Evolutionary conservation across 805 yeast species (phyloP).

Genomic region (Sugiyamaella marilandica): DNA sequence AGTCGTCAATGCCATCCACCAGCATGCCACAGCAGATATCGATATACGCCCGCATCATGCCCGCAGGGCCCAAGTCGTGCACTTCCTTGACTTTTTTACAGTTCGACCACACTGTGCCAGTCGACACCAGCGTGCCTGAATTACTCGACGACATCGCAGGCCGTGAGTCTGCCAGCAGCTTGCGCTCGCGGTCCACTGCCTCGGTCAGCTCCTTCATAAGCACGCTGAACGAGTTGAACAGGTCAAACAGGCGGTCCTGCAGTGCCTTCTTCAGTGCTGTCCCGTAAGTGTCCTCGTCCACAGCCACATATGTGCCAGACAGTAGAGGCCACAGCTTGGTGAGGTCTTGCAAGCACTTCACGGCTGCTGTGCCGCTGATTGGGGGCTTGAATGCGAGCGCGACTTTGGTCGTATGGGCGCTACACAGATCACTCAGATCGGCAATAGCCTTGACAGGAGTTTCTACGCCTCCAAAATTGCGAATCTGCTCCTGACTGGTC

Average conservation of each 20-base stretch:
- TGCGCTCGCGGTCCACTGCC: conserved; percentile 15
- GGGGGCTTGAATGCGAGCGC: conserved; percentile 67
- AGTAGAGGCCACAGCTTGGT: neutral
- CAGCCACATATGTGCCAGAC: neutral
- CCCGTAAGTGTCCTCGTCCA: neutral
- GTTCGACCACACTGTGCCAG: conserved; percentile 69
- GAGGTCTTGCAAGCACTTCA: conserved; percentile 41
- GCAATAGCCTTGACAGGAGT: conserved; percentile 52
- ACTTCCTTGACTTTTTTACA: conserved; percentile 45
- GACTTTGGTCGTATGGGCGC: conserved; percentile 73
- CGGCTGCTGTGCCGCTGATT: conserved; percentile 46
- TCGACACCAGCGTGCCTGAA: conserved; percentile 44
- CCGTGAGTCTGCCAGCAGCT: neutral
- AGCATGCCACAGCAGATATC: conserved; percentile 1
- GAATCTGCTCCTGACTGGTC: neutral
- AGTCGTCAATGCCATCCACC: conserved; percentile 12
- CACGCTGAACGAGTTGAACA: conserved; percentile 13
- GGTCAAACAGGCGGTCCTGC: neutral
- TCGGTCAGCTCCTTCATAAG: conserved; percentile 12
- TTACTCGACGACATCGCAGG: conserved; percentile 3
- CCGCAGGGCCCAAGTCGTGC: neutral
- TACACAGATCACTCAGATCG: conserved; percentile 55
- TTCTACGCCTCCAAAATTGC: conserved; percentile 23
- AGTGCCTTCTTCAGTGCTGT: neutral
- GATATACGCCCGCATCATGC: conserved; percentile 1